Percentiles rank a stretch among this genome's conserved stretches.
Conservation (phyloP, 495 filamentous ascomycete species). For the Annulohypoxylon nitens region DNA sequence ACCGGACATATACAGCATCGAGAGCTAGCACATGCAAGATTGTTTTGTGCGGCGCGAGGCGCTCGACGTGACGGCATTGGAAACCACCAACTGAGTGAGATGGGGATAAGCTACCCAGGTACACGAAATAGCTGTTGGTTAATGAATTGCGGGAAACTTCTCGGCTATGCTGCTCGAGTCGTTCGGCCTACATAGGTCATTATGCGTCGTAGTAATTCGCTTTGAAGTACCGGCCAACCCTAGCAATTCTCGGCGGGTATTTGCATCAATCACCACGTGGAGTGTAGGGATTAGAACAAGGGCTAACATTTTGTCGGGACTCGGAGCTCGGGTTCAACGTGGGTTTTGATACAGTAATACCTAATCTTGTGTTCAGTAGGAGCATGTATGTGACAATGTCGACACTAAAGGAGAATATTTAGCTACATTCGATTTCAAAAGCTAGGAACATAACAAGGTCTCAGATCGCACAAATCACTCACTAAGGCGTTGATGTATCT, state of each 20-base stretch:
- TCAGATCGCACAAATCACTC: neutral
- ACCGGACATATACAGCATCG: neutral
- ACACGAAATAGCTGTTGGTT: neutral
- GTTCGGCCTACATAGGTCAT: neutral
- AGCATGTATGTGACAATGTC: neutral
- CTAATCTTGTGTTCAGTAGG: neutral
- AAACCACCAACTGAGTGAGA: neutral
- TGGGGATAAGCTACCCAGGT: neutral
- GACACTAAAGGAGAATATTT: neutral
- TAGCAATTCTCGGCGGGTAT: neutral
- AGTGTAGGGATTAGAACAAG: conserved; percentile 11
- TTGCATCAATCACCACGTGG: conserved; percentile 14
- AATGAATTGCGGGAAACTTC: neutral
- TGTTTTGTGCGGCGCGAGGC: neutral
- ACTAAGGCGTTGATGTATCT: neutral
- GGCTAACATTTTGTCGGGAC: neutral
- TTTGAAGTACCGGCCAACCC: neutral
- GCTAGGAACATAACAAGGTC: neutral
- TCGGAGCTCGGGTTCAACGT: neutral
- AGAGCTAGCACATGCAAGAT: neutral
- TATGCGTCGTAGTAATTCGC: neutral
- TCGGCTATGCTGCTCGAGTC: neutral
- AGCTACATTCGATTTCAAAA: neutral
- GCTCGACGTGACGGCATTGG: neutral
- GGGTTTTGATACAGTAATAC: neutral